Percentiles rank a stretch among this genome's conserved stretches.
Conservation (phyloP, 371 early-diverging fungal species). For the Amoeboaphelidium occidentale region DNA sequence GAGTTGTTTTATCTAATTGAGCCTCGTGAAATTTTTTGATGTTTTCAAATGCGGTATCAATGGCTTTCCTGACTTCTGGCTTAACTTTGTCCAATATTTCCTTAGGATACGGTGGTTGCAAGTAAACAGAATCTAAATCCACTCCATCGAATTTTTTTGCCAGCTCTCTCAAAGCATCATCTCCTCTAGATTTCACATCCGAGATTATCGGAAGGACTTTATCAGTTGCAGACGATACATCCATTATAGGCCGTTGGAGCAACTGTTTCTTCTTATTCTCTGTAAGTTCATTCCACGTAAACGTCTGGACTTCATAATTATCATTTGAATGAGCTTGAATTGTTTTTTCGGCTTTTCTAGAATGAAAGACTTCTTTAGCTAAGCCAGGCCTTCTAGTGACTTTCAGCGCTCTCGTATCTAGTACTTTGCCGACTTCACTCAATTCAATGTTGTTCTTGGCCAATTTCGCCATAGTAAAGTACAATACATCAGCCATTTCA, state of each 20-base stretch:
- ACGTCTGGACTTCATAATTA: too few relatives aligned
- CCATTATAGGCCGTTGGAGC: constrained; percentile 69
- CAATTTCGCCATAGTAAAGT: constrained; percentile 77
- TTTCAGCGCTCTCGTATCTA: constrained; percentile 56
- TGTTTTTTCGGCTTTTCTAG: constrained; percentile 6
- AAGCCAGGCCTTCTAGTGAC: constrained; percentile 76
- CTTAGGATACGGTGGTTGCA: constrained; percentile 58
- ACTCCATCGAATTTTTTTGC: constrained; percentile 80
- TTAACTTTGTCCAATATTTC: constrained; percentile 32
- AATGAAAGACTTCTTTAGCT: constrained; percentile 31
- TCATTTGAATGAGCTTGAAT: too few relatives aligned
- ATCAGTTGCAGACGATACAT: constrained; percentile 52
- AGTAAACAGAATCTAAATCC: constrained; percentile 30
- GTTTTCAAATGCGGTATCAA: constrained; percentile 81
- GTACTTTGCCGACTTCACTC: constrained; percentile 56
- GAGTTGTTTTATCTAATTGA: constrained; percentile 40
- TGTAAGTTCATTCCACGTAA: constrained; percentile 7
- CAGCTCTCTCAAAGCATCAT: constrained; percentile 51
- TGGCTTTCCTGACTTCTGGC: constrained; percentile 42
- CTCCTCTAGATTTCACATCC: constrained; percentile 54
- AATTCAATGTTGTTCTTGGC: constrained; percentile 50
- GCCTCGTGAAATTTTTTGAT: constrained; percentile 79
- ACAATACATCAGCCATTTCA: constrained; percentile 89
- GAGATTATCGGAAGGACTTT: constrained; percentile 75
- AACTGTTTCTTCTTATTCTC: constrained; percentile 26